phyloP scores from a whole-genome alignment of 176 grass and related monocot genomes.

The Triticum timopheevii region DNA sequence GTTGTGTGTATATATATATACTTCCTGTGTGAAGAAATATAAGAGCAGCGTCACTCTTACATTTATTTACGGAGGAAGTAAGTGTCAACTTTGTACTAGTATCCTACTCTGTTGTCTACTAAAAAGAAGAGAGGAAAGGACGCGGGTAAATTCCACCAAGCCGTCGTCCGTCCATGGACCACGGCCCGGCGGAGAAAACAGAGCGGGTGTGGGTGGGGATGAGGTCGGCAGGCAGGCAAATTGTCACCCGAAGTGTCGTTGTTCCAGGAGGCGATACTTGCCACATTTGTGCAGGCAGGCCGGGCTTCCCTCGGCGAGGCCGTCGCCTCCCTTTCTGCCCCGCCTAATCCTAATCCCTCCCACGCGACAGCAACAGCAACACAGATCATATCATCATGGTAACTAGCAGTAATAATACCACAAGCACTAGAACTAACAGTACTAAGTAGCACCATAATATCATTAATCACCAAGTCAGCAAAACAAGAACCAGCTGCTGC shows the following conservation, averaged over 20 bases:
- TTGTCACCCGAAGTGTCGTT: constrained; percentile 17
- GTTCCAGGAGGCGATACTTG: constrained; percentile 31
- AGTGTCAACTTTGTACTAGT: too few relatives aligned
- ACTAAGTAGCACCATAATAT: too few relatives aligned
- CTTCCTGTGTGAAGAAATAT: too few relatives aligned
- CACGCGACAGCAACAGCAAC: constrained; percentile 8
- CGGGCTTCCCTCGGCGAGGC: too few relatives aligned
- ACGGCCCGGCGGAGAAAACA: neutral
- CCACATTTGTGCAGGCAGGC: constrained; percentile 38
- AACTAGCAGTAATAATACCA: neutral
- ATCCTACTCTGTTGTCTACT: too few relatives aligned
- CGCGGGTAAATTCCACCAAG: neutral
- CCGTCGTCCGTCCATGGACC: neutral
- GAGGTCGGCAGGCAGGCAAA: neutral
- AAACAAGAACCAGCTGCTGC: too few relatives aligned
- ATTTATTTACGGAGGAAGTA: too few relatives aligned
- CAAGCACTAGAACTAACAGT: too few relatives aligned
- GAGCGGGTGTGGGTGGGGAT: neutral
- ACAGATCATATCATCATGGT: too few relatives aligned
- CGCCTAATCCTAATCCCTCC: constrained; percentile 20
- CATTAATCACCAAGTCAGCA: too few relatives aligned
- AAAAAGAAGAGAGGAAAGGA: neutral
- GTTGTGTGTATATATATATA: too few relatives aligned
- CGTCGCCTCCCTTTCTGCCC: neutral
- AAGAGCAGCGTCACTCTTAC: too few relatives aligned